Conservation (phyloP, 169 alveolate genomes). For the Cryptosporidium sp. region DNA sequence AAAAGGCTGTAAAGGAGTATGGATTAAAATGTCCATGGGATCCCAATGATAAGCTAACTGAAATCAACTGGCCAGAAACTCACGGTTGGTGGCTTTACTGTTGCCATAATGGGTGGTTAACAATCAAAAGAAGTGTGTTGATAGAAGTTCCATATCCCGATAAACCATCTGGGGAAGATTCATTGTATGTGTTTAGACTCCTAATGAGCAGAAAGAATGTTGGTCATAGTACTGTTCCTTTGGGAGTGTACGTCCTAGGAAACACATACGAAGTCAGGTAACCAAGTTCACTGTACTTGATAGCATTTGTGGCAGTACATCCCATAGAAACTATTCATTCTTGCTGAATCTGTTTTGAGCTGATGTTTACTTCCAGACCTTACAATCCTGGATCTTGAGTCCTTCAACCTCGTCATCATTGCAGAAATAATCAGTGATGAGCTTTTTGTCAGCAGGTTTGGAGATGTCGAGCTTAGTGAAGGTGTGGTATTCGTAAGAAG, state of each 20-base stretch:
- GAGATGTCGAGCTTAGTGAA: conserved; percentile 87
- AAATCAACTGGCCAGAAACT: conserved; percentile 70
- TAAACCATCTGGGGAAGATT: conserved; percentile 46
- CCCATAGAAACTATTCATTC: neutral
- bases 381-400: conserved; percentile 84
- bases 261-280: conserved; percentile 51
- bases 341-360: neutral
- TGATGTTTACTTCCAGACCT: conserved; percentile 88
- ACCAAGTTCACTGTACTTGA: neutral
- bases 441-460: conserved; percentile 87
- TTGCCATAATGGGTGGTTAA: conserved; percentile 74
- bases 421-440: conserved; percentile 94
- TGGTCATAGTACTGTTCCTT: conserved; percentile 55
- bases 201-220: conserved; percentile 67
- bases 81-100: conserved; percentile 75
- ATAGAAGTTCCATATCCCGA: conserved; percentile 71
- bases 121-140: conserved; percentile 19
- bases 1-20: conserved; percentile 37
- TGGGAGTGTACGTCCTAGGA: conserved; percentile 67
- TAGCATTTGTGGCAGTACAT: neutral
- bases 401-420: conserved; percentile 91
- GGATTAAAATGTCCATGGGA: conserved; percentile 66
- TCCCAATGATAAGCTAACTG: conserved; percentile 42
- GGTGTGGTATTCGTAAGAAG: conserved; percentile 94
- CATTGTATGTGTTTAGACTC: conserved; percentile 64